Conservation (phyloP, 176 grass and related monocot species). For the Pharus latifolius region DNA sequence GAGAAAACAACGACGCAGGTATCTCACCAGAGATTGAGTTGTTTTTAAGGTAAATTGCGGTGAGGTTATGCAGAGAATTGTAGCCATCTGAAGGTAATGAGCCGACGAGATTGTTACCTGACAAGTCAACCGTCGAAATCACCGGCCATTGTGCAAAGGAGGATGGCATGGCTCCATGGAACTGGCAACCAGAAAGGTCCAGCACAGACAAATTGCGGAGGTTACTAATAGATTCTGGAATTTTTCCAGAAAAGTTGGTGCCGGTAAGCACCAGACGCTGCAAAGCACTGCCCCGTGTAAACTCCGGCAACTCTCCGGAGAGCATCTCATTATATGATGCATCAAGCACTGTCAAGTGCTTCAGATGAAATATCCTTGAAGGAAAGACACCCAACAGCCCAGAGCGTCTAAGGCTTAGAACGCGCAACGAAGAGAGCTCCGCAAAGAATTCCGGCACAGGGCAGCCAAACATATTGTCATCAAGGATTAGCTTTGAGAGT, state of each 20-base stretch:
- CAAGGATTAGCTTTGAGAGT: slow-evolving; percentile 15
- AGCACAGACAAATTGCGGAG: slow-evolving; percentile 12
- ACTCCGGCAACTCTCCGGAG: slow-evolving; percentile 9
- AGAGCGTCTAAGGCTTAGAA: slow-evolving; percentile 21
- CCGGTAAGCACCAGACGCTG: slow-evolving; percentile 11
- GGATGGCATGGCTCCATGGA: slow-evolving; percentile 24
- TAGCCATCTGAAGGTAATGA: slow-evolving; percentile 2
- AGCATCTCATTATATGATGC: slow-evolving; percentile 16
- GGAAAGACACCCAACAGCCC: slow-evolving; percentile 16
- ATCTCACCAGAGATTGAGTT: slow-evolving; percentile 34
- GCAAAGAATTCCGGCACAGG: slow-evolving; percentile 18
- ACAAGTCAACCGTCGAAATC: slow-evolving; percentile 17
- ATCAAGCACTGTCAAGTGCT: slow-evolving; percentile 11
- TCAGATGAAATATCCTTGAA: slow-evolving; percentile 13
- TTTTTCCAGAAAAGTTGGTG: slow-evolving; percentile 27
- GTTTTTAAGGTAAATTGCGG: slow-evolving; percentile 1
- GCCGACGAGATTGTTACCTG: slow-evolving; percentile 29
- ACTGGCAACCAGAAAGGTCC: slow-evolving; percentile 34
- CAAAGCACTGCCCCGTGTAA: slow-evolving; percentile 1
- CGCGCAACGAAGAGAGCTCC: slow-evolving; percentile 11
- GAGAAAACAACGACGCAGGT: slow-evolving; percentile 30
- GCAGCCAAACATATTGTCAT: slow-evolving; percentile 17
- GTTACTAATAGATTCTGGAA: slow-evolving; percentile 19
- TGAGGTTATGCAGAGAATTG: background rate
- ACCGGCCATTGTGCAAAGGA: slow-evolving; percentile 2